These are phyloP conservation scores for Fagus sylvatica DNA, from an alignment of 306 rosid genomes.

Conservation along the genomic window DNA sequence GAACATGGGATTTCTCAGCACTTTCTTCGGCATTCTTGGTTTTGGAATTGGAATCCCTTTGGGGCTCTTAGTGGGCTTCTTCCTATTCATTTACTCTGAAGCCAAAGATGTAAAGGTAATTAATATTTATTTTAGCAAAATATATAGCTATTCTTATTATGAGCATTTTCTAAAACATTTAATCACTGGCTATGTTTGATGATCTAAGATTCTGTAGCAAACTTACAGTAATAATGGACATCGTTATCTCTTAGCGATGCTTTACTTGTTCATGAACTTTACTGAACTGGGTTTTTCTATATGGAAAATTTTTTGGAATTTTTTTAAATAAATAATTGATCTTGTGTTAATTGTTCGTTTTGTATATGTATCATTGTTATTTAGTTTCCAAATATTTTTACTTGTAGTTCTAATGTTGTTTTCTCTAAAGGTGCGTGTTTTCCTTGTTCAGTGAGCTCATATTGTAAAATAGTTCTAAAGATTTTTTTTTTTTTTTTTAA, in stretches of 20 bases:
- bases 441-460: background rate
- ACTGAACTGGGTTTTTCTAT: background rate
- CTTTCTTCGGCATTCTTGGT: slow-evolving; percentile 67
- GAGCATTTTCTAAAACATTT: background rate
- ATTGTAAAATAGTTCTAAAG: background rate
- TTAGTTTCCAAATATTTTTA: background rate
- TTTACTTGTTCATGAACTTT: background rate
- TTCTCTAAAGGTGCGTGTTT: background rate
- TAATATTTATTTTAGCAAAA: slow-evolving; percentile 14
- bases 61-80: slow-evolving; percentile 81
- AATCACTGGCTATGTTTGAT: background rate
- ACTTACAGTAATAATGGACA: background rate
- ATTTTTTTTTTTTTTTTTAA: background rate
- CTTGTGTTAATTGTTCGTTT: background rate
- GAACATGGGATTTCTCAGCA: slow-evolving; percentile 69
- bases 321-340: background rate
- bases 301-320: background rate
- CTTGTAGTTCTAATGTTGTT: background rate
- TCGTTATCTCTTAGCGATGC: background rate
- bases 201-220: background rate
- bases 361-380: background rate
- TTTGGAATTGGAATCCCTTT: slow-evolving; percentile 77
- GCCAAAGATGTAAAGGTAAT: slow-evolving; percentile 68
- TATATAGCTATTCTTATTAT: too few species aligned
- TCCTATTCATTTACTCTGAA: slow-evolving; percentile 63